Evolutionary conservation across 305 asterid species (phyloP), one percentile per base, ranked within the genome.

Genomic region (Fraxinus nigra): DNA sequence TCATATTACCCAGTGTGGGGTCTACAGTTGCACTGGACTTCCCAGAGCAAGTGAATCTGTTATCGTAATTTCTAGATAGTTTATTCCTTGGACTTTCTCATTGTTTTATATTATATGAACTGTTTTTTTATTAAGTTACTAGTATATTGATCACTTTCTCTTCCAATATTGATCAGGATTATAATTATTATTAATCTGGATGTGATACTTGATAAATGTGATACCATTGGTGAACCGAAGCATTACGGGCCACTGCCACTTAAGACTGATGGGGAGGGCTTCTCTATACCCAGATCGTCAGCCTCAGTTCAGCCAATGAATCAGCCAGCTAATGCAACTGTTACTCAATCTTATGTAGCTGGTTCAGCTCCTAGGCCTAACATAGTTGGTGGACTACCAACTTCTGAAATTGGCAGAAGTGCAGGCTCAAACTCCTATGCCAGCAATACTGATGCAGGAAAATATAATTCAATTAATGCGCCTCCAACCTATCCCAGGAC

Each of bases 131-230:
- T 18, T 7, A 3, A 18, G 24, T 22, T 61, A 61, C 70, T 61
- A 3, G 34, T 10, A 24, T 72, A 61, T 34, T 83, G 43, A 51
- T 24, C 37, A 65, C 73, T 65, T 63, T 81, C 79, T 74, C 11
- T 65, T 32, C 37, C 85, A 74, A 56, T 75, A 77, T 59, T 81
- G 86, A 46, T 88, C 98, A 97, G 99, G 92, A 95, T 97, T 75
- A 85, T 92, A 81, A 97, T 97, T 78, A 88, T 95, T 85, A 77
- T 92, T 77, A 92, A 92, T 76, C 79, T 97, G 82, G 95, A 91
- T 3, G 89, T 97, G 82, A 77, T 93, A 67, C 85, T 83, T 72
- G 93, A 86, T 32, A 80, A 54, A 28, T 97, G 93, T 85, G 95
- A 93, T 83, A 85, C 80, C 75, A 91, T 95, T 90, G 99, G 98